Conservation (phyloP, 1,284 basidiomycete genomes). For the Xerocomus minutiporus region DNA sequence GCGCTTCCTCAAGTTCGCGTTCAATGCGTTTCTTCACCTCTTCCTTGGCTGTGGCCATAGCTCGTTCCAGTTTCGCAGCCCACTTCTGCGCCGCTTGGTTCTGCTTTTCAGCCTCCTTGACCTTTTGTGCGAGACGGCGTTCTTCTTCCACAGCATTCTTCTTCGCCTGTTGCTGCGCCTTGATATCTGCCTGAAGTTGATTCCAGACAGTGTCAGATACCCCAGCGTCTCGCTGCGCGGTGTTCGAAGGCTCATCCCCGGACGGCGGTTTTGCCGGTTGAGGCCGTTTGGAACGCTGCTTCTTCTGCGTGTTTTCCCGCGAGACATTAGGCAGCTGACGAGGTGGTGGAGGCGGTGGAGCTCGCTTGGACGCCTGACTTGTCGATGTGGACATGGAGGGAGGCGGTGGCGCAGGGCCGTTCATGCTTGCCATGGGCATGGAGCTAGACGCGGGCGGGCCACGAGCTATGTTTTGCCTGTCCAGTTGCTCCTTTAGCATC, state of each 20-base stretch:
- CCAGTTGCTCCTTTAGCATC: conserved; percentile 24
- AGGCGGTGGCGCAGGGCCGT: conserved; percentile 13
- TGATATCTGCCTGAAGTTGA: conserved; percentile 40
- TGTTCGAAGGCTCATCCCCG: neutral
- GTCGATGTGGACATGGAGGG: conserved; percentile 28
- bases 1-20: conserved; percentile 19
- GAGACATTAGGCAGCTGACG: neutral
- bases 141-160: conserved; percentile 27
- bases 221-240: conserved; percentile 39
- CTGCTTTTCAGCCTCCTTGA: conserved; percentile 14
- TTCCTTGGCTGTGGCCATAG: conserved; percentile 18
- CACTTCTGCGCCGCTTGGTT: conserved; percentile 2
- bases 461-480: conserved; percentile 9
- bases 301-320: neutral
- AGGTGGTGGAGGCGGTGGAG: conserved; percentile 10
- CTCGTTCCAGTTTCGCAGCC: conserved; percentile 8
- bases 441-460: neutral
- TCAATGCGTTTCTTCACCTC: conserved; percentile 18
- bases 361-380: conserved; percentile 15
- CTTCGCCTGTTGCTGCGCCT: conserved; percentile 25
- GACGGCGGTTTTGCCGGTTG: neutral
- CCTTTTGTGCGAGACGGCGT: conserved; percentile 20
- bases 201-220: conserved; percentile 46
- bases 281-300: conserved; percentile 4
- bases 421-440: conserved; percentile 24